Conservation (phyloP, 331 rosid genomes). For the Spiraea crenata region DNA sequence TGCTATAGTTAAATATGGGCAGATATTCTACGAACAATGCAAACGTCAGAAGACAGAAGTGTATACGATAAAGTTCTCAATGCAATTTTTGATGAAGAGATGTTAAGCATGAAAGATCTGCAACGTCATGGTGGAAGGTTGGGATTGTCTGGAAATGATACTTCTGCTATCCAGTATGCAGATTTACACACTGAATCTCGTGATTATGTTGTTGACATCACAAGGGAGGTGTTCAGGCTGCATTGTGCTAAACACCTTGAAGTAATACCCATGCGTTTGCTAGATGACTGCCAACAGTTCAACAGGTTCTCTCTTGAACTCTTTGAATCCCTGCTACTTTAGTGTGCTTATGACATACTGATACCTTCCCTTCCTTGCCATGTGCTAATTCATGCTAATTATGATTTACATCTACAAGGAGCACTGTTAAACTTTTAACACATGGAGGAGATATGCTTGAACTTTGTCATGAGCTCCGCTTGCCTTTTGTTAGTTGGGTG, state of each 20-base stretch:
- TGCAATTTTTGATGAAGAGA: slow-evolving; percentile 83
- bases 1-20: slow-evolving; percentile 29
- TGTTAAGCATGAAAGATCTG: slow-evolving; percentile 52
- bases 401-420: slow-evolving; percentile 45
- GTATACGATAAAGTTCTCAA: slow-evolving; percentile 75
- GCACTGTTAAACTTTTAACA: slow-evolving; percentile 85
- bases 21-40: slow-evolving; percentile 86
- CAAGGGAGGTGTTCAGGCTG: slow-evolving; percentile 68
- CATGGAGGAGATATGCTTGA: slow-evolving; percentile 96
- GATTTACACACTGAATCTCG: slow-evolving; percentile 77
- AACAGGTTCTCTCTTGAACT: slow-evolving; percentile 53
- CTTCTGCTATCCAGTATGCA: slow-evolving; percentile 58
- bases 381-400: slow-evolving; percentile 27
- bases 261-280: slow-evolving; percentile 60
- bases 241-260: slow-evolving; percentile 91
- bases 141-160: slow-evolving; percentile 46
- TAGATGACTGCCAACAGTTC: slow-evolving; percentile 69
- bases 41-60: slow-evolving; percentile 78
- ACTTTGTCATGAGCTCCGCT: slow-evolving; percentile 85
- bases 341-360: slow-evolving; percentile 14
- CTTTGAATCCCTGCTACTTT: slow-evolving; percentile 15
- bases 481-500: slow-evolving; percentile 82
- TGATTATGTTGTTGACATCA: slow-evolving; percentile 67
- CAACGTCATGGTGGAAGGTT: slow-evolving; percentile 47
- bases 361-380: slow-evolving; percentile 4